Conservation (phyloP, 2,329 filamentous ascomycete species). For the Atkinsonella texensis region DNA sequence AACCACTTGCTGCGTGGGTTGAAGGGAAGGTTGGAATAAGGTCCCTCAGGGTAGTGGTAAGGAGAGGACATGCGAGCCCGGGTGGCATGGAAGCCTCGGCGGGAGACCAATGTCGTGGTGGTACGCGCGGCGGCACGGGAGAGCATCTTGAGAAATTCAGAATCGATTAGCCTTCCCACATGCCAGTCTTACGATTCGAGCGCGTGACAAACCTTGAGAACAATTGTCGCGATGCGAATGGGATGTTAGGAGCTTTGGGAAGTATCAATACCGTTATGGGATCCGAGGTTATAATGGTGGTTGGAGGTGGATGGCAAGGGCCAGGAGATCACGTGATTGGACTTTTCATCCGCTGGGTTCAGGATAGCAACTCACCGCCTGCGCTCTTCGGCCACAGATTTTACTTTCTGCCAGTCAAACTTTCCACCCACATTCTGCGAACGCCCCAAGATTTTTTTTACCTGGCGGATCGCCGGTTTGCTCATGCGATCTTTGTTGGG, state of each 20-base stretch:
- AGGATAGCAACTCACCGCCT: constrained; percentile 14
- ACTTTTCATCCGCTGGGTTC: too few species aligned
- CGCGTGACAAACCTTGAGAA: constrained; percentile 9
- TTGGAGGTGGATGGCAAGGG: constrained; percentile 21
- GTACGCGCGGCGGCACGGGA: constrained; percentile 55
- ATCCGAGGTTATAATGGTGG: constrained; percentile 18
- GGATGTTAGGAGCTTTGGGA: constrained; percentile 14
- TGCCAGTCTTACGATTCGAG: neutral
- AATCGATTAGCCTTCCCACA: constrained; percentile 27
- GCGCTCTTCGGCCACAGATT: constrained; percentile 4
- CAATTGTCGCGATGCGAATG: constrained; percentile 13
- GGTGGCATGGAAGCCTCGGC: constrained; percentile 90
- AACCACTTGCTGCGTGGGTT: constrained; percentile 88
- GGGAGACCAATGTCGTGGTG: constrained; percentile 60
- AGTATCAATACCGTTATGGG: constrained; percentile 15
- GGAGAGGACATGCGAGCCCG: constrained; percentile 75
- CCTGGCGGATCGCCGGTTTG: constrained; percentile 5
- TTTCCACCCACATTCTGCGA: constrained; percentile 12
- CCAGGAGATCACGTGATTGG: constrained; percentile 13
- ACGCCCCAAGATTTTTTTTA: neutral
- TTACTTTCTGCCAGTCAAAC: constrained; percentile 17
- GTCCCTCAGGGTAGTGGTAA: constrained; percentile 97
- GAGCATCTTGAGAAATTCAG: constrained; percentile 54
- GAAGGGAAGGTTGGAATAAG: constrained; percentile 92
- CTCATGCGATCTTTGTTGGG: neutral